Conservation (phyloP, 2,329 filamentous ascomycete species). For the Sclerotiophoma versabilis region DNA sequence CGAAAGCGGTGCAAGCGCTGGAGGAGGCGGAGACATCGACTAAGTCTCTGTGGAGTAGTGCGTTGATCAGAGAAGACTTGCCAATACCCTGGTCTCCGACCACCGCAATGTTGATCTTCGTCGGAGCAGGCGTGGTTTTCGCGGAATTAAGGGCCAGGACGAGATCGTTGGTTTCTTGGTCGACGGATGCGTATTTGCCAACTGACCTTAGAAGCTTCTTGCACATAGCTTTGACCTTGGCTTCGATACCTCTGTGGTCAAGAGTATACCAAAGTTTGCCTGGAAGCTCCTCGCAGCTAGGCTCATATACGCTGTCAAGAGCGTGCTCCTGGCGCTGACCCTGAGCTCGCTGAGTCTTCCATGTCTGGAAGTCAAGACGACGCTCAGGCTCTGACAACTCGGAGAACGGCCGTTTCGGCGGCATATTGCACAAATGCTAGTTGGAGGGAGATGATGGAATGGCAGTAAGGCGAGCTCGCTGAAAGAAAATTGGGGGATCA, state of each 20-base stretch:
- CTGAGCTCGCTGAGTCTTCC: not conserved
- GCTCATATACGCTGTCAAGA: too few relatives aligned
- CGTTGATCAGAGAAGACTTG: constrained; percentile 21
- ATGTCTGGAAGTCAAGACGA: not conserved
- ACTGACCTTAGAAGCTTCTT: too few relatives aligned
- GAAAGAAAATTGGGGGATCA: too few relatives aligned
- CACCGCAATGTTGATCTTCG: constrained; percentile 8
- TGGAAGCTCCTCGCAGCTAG: not conserved
- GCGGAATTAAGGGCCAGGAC: not conserved
- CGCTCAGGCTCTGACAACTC: too few relatives aligned
- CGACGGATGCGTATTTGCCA: too few relatives aligned
- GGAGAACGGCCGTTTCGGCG: not conserved
- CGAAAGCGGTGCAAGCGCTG: constrained; percentile 17
- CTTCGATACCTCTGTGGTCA: not conserved
- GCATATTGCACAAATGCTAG: too few relatives aligned
- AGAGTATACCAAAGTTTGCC: constrained; percentile 3
- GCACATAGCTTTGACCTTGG: too few relatives aligned
- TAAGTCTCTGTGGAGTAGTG: constrained; percentile 16
- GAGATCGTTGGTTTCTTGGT: constrained; percentile 2
- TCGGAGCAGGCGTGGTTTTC: constrained; percentile 4
- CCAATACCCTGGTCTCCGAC: constrained; percentile 23
- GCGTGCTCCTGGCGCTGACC: too few relatives aligned
- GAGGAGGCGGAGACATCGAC: constrained; percentile 6
- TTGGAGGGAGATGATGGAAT: too few relatives aligned
- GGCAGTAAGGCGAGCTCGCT: too few relatives aligned